Percentiles rank a stretch among this genome's conserved stretches.
Conservation (phyloP, 805 yeast genomes). For the Starmerella vaccinii region DNA sequence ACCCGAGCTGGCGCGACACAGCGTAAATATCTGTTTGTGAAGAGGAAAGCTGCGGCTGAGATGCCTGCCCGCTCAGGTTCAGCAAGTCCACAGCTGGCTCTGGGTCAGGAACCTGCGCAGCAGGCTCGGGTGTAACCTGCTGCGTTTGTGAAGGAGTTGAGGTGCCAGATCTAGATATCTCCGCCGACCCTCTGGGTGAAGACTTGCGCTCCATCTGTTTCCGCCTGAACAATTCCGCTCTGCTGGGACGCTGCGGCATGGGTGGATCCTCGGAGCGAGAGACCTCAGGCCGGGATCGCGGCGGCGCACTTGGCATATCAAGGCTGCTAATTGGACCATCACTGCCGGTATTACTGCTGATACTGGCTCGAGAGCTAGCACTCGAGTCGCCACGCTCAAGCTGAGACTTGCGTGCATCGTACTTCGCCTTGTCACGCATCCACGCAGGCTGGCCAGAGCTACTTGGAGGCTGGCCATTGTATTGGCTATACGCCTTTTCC, state of each 20-base stretch:
- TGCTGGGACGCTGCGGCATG: constrained; percentile 11
- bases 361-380: constrained; percentile 4
- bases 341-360: background rate
- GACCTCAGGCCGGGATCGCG: background rate
- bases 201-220: constrained; percentile 12
- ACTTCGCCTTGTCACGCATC: constrained; percentile 49
- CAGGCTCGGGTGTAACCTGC: background rate
- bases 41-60: constrained; percentile 21
- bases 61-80: constrained; percentile 16
- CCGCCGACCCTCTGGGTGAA: background rate
- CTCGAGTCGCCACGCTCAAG: constrained; percentile 3
- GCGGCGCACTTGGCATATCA: background rate
- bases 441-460: constrained; percentile 51
- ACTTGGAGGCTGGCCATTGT: constrained; percentile 33
- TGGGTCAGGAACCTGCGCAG: background rate
- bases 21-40: constrained; percentile 29
- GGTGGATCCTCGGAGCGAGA: background rate
- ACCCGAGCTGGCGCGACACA: constrained; percentile 38
- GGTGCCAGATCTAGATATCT: background rate
- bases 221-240: constrained; percentile 20
- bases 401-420: constrained; percentile 12
- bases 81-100: constrained; percentile 19
- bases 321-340: background rate
- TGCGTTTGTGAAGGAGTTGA: background rate
- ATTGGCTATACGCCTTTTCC: constrained; percentile 51